Base-by-base conservation (phyloP, 2,329 filamentous ascomycete species). In the Cryphonectria naterciae region DNA sequence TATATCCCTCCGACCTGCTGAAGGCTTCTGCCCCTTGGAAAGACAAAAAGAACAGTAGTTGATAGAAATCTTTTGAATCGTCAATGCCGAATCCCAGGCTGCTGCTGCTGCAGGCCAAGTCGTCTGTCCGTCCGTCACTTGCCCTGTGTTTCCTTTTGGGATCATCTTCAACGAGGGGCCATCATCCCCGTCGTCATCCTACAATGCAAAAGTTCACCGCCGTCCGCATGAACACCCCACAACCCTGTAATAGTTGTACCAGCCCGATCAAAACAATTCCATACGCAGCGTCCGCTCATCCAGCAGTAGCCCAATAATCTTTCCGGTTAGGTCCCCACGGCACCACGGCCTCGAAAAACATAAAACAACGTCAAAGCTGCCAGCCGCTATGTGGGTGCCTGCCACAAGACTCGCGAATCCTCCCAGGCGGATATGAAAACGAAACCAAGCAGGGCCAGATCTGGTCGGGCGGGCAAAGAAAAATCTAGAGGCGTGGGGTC, bases 371-470 rank as follows among this genome's bases (percentile, higher is more conserved):
- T 75, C 73, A 61, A 61, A 68, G 56, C 46, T 76, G 75, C 76
- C 75, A 76, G 76, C 75, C 76, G 76, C 78, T 58, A 77, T 74
- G 76, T 77, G 76, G 76, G 74, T 74, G 69, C 72, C 76, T 72
- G 76, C 78, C 77, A 76, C 78, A 77, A 76, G 41, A 77, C 76
- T 76, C 73, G 76, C 77, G 76, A 56, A 67, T 71, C 75, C 46
- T 78, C 78, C 76, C 77, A 78, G 78, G 79, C 75, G 79, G 80
- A 80, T 77, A 80, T 79, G 77, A 79, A 77, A 78, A 78, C 77
- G 72, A 69, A 72, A 73, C 69, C 69, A 75, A 74, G 72, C 72
- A 72, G 72, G 74, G 72, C 73, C 74, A 76, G 72, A 68, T 74
- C 69, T 73, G 65, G 73, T 75, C 74, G 74, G 73, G 75, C 74